A percentile compares a stretch with the other conserved stretches of the same genome.
Evolutionary conservation across 176 grass and related monocot species (phyloP).

Genomic region (Chrysopogon serrulatus): DNA sequence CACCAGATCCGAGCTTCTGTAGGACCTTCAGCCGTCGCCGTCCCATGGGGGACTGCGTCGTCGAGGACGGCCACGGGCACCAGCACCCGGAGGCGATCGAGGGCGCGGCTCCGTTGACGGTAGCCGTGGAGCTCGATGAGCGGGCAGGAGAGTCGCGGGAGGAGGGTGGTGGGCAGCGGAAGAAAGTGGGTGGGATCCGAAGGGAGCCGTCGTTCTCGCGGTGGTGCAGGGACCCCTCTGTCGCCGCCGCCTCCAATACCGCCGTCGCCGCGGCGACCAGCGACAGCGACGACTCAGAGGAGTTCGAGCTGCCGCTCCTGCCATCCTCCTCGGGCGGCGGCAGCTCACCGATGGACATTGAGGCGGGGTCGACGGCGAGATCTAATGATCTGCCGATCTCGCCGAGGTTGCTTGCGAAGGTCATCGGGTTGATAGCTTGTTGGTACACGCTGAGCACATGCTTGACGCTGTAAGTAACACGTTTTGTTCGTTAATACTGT

Average conservation of each 20-base stretch:
- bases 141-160: background rate
- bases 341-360: slow-evolving; percentile 60
- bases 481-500: slow-evolving; percentile 18
- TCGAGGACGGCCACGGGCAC: slow-evolving; percentile 24
- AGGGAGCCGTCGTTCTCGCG: slow-evolving; percentile 94
- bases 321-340: slow-evolving; percentile 14
- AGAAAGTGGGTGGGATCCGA: slow-evolving; percentile 43
- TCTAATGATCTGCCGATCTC: slow-evolving; percentile 49
- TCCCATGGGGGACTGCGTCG: slow-evolving; percentile 61
- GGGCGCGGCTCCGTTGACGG: background rate
- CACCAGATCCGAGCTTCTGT: slow-evolving; percentile 36
- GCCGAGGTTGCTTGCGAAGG: slow-evolving; percentile 54
- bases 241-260: background rate
- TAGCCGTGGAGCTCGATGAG: slow-evolving; percentile 13
- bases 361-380: slow-evolving; percentile 35
- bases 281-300: slow-evolving; percentile 49
- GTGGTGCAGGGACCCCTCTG: slow-evolving; percentile 64
- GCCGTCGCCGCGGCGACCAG: slow-evolving; percentile 11
- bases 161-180: slow-evolving; percentile 17
- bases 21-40: slow-evolving; percentile 11
- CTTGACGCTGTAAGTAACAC: slow-evolving; percentile 80
- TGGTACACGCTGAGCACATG: slow-evolving; percentile 96
- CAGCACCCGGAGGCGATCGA: slow-evolving; percentile 16
- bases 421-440: slow-evolving; percentile 62
- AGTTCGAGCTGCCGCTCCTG: slow-evolving; percentile 77